Conservation (phyloP, 2,329 filamentous ascomycete genomes). For the Aspergillus ibericus region DNA sequence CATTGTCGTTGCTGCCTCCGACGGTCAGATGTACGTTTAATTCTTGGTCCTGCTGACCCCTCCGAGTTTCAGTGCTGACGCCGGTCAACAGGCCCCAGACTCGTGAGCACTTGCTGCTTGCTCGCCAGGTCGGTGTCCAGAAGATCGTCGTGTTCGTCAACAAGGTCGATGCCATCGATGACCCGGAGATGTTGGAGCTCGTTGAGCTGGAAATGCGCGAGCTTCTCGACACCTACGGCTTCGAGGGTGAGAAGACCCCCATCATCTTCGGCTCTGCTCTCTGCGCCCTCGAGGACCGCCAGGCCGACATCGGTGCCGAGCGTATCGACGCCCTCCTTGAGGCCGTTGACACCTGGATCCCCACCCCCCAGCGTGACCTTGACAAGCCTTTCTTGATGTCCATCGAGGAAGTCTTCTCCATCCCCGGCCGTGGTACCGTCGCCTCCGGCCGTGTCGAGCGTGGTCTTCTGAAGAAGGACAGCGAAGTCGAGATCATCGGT, state of each 20-base stretch:
- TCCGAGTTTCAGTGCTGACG: conserved; percentile 21
- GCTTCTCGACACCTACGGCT: conserved; percentile 86
- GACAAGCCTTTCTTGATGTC: conserved; percentile 99
- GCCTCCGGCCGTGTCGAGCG: conserved; percentile 97
- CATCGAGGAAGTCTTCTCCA: conserved; percentile 89
- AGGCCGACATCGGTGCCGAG: conserved; percentile 78
- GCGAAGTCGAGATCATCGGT: conserved; percentile 91
- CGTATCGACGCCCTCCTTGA: conserved; percentile 91
- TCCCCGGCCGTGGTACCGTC: conserved; percentile 91
- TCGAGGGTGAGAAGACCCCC: conserved; percentile 96
- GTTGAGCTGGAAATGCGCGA: conserved; percentile 99
- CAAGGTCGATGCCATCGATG: conserved; percentile 96
- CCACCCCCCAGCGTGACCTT: conserved; percentile 86
- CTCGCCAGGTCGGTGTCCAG: conserved; percentile 97
- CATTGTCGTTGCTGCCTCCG: conserved; percentile 96
- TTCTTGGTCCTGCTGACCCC: not conserved
- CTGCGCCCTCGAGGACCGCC: conserved; percentile 84
- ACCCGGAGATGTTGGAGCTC: conserved; percentile 99
- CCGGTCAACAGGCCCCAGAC: conserved; percentile 73
- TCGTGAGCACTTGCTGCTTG: conserved; percentile 94
- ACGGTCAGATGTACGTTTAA: conserved; percentile 81
- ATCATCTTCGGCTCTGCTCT: conserved; percentile 97
- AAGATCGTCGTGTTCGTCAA: conserved; percentile 99
- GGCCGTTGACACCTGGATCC: conserved; percentile 94
- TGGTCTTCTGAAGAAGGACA: conserved; percentile 87